Conservation (phyloP, 306 rosid species). For the Potentilla sterilis region DNA sequence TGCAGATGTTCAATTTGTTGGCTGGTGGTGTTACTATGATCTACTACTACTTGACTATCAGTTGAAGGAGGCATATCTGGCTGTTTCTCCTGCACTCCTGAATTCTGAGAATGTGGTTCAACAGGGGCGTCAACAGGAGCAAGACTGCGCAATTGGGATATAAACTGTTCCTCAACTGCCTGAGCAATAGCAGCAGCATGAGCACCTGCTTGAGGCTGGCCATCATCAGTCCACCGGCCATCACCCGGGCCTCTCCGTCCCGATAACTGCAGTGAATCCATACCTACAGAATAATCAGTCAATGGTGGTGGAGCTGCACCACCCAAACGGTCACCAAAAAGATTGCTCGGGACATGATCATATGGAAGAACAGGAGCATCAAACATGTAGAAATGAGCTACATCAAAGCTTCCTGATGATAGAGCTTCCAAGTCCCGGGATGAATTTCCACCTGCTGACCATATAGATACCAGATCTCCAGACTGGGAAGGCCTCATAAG, state of each 20-base stretch:
- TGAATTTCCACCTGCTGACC: slow-evolving; percentile 67
- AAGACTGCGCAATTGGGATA: slow-evolving; percentile 51
- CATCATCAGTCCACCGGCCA: slow-evolving; percentile 99
- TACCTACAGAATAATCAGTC: slow-evolving; percentile 93
- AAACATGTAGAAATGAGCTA: slow-evolving; percentile 89
- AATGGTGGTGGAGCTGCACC: slow-evolving; percentile 90
- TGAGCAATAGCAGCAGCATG: slow-evolving; percentile 87
- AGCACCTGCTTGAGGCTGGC: slow-evolving; percentile 89
- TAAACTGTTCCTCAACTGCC: slow-evolving; percentile 82
- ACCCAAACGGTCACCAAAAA: slow-evolving; percentile 81
- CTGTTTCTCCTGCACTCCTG: slow-evolving; percentile 61
- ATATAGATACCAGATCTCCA: slow-evolving; percentile 73
- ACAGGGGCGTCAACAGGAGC: slow-evolving; percentile 53
- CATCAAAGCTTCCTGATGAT: slow-evolving; percentile 80
- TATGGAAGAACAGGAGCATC: slow-evolving; percentile 90
- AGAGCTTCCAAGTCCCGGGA: slow-evolving; percentile 69
- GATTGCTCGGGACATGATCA: slow-evolving; percentile 64
- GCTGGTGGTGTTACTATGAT: slow-evolving; percentile 45
- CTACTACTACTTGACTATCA: slow-evolving; percentile 47
- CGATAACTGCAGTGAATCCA: slow-evolving; percentile 79
- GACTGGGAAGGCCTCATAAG: slow-evolving; percentile 76
- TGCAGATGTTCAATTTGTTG: slow-evolving; percentile 61
- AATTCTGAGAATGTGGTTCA: slow-evolving; percentile 55
- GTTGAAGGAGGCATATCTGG: slow-evolving; percentile 58
- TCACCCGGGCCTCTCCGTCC: slow-evolving; percentile 82